Evolutionary conservation across 768 basidiomycete genomes (phyloP).

Genomic region (Leccinum pellstonianum): DNA sequence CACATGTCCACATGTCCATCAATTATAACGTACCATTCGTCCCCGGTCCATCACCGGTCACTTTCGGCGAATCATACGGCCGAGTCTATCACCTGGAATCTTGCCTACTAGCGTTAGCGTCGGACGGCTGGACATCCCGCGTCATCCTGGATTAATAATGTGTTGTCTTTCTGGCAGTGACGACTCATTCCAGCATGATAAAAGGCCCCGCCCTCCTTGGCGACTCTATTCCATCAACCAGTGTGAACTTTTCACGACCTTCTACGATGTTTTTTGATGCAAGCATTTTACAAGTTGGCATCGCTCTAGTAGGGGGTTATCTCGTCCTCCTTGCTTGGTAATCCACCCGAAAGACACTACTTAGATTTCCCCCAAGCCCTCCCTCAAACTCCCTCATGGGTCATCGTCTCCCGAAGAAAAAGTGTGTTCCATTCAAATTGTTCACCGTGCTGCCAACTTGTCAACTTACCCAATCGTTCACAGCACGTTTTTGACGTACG

Average conservation of each 20-base stretch:
- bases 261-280: neutral
- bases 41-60: neutral
- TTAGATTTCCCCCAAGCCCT: conserved; percentile 11
- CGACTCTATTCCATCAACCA: neutral
- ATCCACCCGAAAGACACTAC: neutral
- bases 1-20: neutral
- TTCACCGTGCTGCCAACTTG: neutral
- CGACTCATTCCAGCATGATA: neutral
- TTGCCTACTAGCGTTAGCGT: neutral
- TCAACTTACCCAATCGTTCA: neutral
- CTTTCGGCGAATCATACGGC: neutral
- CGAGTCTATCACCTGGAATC: neutral
- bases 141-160: neutral
- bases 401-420: conserved; percentile 3
- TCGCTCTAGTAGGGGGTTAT: neutral
- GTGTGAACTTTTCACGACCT: neutral
- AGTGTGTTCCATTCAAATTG: conserved; percentile 1
- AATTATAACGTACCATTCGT: neutral
- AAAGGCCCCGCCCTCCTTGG: neutral
- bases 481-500: conserved; percentile 29
- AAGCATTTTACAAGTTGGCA: neutral
- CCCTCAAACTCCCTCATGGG: conserved; percentile 1
- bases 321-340: conserved; percentile 7
- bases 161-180: neutral
- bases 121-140: neutral